Base-by-base conservation (phyloP, 805 yeast species). In the Candida ponderosae region DNA sequence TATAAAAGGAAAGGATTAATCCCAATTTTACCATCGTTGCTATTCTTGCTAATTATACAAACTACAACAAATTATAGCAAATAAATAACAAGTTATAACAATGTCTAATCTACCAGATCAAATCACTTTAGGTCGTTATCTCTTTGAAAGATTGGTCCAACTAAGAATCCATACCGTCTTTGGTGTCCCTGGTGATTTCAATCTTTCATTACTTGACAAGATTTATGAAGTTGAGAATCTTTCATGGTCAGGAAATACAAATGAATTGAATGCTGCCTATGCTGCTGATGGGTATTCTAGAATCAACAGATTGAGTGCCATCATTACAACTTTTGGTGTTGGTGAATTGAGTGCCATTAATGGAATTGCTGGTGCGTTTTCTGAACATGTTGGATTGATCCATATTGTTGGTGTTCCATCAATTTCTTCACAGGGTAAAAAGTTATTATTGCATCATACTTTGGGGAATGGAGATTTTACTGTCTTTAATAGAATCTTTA, bases 211-310 rank as follows among this genome's bases (percentile, higher is more conserved):
- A 37, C 65, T 82, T 44, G 89, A 82, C 56, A 77, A 81, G 56
- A 69, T 82, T 53, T 78, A 81, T 59, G 84, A 79, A 52, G 85
- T 81, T 35, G 77, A 74, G 27, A 85, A 83, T 32, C 56, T 85
- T 62, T 73, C 82, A 66, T 85, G 95, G 95, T 88, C 85, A 35
- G 95, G 95, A 53, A 84, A 85, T 60, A 84, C 93, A 57, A 85
- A 86, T 63, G 95, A 85, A 66, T 72, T 85, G 65, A 86, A 86
- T 60, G 93, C 95, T 32, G 84, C 93, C 31, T 82, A 81, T 50
- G 83, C 94, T 37, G 88, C 93, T 33, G 95, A 85, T 61, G 95
- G 95, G 46, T 85, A 85, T 66, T 79, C 90, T 37, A 68, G 95
- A 59, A 69, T 85, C 51, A 84, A 82, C 63, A 81, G 89, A 41